Base-by-base conservation (phyloP, 768 basidiomycete genomes). In the Cystoderma amianthinum region DNA sequence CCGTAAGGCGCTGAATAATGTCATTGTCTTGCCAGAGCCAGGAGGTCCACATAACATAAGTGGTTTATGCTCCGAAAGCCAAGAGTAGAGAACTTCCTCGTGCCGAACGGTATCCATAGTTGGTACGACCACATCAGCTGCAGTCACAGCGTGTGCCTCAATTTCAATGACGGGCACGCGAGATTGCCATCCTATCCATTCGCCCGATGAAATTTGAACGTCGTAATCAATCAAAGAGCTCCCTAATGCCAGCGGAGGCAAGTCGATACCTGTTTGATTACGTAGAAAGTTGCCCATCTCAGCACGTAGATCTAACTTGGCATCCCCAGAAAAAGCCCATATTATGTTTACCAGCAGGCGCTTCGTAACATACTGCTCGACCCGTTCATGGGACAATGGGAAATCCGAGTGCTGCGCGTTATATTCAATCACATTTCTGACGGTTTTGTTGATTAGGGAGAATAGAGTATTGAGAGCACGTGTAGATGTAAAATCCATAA, bases 21-120 rank as follows among this genome's bases (percentile, higher is more conserved):
- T 98, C 96, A 99, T 99, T 5, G 96, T 99, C 68, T 99, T 99
- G 17, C 96, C 96, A 16, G 96, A 98, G 56, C 96, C 96, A n/a
- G 96, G 96, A 53, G 96, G 96, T 35, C 96, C 96, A 58, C 94
- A 99, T 18, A 99, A 76, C 80, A 99, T 88, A 41, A 99, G 76
- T 15, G 96, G 96, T 54, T 97, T 97, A 64, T 98, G 96, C 59
- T 98, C 96, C 2, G 93, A 92, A 4, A 99, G 70, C 96, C 96
- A 98, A 1, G 95, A 97, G 60, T 99, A 98, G 4, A 99, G 69
- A 17, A 99, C 92, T 57, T 98, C 95, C 60, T 99, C 96, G 59
- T 99, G 96, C 33, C 96, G 89, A 18, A 97, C 86, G 3, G 96
- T 99, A 54, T 99, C 96, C 72, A 98, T 83, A 3, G 96, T 99